Evolutionary conservation across 345 rosid species (phyloP), one percentile per base, ranked within the genome.

Genomic region (Excoecaria cochinchinensis): DNA sequence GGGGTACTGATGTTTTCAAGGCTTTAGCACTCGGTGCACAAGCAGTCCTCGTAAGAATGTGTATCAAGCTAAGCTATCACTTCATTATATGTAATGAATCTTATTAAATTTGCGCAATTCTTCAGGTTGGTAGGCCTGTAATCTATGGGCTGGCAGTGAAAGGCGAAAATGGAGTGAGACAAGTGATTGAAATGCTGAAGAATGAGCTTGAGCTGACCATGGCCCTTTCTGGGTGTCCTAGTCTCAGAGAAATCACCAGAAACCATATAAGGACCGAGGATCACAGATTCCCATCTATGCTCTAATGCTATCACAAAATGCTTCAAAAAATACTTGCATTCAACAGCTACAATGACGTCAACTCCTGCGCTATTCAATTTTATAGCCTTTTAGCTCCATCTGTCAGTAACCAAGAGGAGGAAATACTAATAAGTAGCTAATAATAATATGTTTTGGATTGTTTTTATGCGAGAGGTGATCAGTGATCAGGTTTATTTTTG

Each of bases 41-140:
- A 83, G 95, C 94, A 77, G 90, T 95, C 62, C 92, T 95, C 67
- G 97, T 91, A 86, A 83, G 89, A 22, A 25, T 8, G 4, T 14
- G 1, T 10, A 17, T 38, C 67, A 38, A 17, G 21, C 21, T n/a
- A 19, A 56, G 21, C 3, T 22, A 8, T 42, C 31, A 6, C 11
- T 6, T 9, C 21, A 16, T 39, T 14, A 13, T 16, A 64, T 39
- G 39, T 14, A 62, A 16, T 5, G 39, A 38, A 38, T 17, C 13
- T 17, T 58, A 21, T 58, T 58, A 13, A 21, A 22, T 6, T 21
- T 22, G 36, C 12, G 9, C 14, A 3, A 8, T 44, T 4, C 40
- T 82, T 79, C 94, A 95, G 97, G 79, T 95, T 65, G 99, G 99
- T 68, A 90, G 99, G 84, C 99, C 99, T 1, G 84, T 89, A 1